phyloP scores from a whole-genome alignment of 495 filamentous ascomycete genomes.

The Penicillium soppii region DNA sequence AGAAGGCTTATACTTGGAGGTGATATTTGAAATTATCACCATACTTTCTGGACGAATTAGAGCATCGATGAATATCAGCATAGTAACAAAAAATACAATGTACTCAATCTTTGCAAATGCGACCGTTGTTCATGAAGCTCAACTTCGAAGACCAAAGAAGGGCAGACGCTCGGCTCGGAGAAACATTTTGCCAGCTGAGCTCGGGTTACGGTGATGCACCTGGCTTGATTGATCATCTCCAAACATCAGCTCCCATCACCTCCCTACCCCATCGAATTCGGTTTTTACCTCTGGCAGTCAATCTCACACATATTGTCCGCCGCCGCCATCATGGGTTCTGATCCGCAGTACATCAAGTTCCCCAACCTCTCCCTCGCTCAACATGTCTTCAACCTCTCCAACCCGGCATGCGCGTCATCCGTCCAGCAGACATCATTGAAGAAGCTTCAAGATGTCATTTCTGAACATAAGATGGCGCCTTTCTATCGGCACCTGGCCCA shows the following conservation, averaged over 20 bases:
- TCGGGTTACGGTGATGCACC: conserved; percentile 40
- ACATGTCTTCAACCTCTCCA: conserved; percentile 95
- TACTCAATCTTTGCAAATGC: neutral
- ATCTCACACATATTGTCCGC: conserved; percentile 8
- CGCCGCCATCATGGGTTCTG: conserved; percentile 77
- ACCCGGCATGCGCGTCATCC: conserved; percentile 69
- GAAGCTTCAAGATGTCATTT: conserved; percentile 88
- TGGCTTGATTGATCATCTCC: conserved; percentile 18
- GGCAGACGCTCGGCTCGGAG: conserved; percentile 26
- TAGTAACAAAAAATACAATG: no score
- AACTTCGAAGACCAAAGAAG: conserved; percentile 2
- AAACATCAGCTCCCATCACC: conserved; percentile 12
- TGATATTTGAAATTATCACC: no score
- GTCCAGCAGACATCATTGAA: conserved; percentile 74
- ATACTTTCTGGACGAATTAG: no score
- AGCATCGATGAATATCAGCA: no score
- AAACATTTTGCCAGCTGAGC: conserved; percentile 46
- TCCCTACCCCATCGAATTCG: conserved; percentile 10
- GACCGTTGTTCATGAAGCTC: no score
- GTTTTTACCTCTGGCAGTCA: neutral
- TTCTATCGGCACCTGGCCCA: conserved; percentile 95
- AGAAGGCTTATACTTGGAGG: no score
- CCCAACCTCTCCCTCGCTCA: conserved; percentile 89
- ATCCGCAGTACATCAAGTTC: conserved; percentile 95
- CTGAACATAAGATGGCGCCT: conserved; percentile 92